Base-by-base conservation (phyloP, 164 flowering plant genomes). In the Nelumbo lutea region DNA sequence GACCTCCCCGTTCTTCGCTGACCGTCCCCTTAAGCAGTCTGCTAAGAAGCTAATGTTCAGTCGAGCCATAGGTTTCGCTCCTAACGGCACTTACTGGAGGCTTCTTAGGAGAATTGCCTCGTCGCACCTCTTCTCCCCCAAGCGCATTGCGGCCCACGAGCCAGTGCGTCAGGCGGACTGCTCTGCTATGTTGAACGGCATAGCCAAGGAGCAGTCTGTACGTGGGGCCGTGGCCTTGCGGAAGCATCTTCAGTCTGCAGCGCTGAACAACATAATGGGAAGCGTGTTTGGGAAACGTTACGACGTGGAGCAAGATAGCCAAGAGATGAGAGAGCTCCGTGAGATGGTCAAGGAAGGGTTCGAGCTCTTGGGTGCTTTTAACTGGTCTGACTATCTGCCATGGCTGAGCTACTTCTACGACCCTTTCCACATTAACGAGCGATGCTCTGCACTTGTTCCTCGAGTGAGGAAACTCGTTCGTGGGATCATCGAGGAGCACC, bases 11-110 rank as follows among this genome's bases (percentile, higher is more conserved):
- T 60, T 76, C 65, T 91, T 91, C 51, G 91, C 90, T 0, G 86
- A 88, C 68, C 90, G 97, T 10, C 97, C 97, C 0, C 39, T 89
- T 7, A 89, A 91, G 59, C 80, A 86, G 62, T 89, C 97, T 0
- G 97, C 95, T 42, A 68, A 71, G 66, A 61, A 67, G 62, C 86
- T 91, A 59, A 81, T 89, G 86, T 91, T 91, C 73, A 65, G 68
- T 74, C 84, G 93, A 15, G 92, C 97, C 67, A 91, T 91, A 2
- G 97, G 97, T 42, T 91, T 91, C 55, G 90, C 97, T 0, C 91
- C 95, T 0, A 75, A 75, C 42, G 97, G 97, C 0, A 39, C 84
- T 1, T 85, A 91, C 78, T 91, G 97, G 95, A 78, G 93, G 3
- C 79, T 74, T n/a, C 73, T 91, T 1, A 69, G 97, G 5, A 74